Base-by-base conservation (phyloP, 1,284 basidiomycete species). In the Boletellus deceptivus region DNA sequence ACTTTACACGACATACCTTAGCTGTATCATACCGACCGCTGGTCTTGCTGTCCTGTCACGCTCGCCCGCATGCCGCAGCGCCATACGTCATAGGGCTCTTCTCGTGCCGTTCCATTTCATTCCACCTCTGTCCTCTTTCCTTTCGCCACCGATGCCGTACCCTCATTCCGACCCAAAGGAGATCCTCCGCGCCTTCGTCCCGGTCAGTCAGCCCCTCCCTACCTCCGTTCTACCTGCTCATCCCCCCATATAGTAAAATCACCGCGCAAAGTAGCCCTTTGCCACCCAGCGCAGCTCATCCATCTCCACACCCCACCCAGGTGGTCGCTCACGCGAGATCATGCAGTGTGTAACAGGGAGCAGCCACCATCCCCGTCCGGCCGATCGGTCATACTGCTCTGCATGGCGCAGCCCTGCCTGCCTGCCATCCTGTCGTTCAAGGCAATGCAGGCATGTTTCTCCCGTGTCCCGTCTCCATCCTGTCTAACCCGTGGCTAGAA, bases 401-500 rank as follows among this genome's bases (percentile, higher is more conserved):
- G 31, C 60, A 29, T 43, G 46, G 55, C 65, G 55, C 63, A 91
- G 87, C 64, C 89, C 53, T 77, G 78, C 62, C 81, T 89, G 81
- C 76, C 83, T 49, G 82, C 84, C 22, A 86, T 78, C 57, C 72
- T 75, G 46, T 65, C 91, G 50, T 90, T 91, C 69, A 75, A 81
- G 67, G 81, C 84, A 49, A 91, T 92, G 88, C 89, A 90, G 79
- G 83, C 83, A 56, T 48, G 76, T 64, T 43, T 59, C 34, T 41
- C 27, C 44, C 18, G n/a, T 38, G 4, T 50, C 42, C 39, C 25
- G 55, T 57, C 50, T 45, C 49, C 58, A 46, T 55, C 41, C 29
- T 50, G 45, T 36, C 55, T 55, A 54, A 52, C 41, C 50, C 18
- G 17, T 48, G 47, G 20, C 42, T 62, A 85, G 83, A 74, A 76